Base-by-base conservation (phyloP, 2,329 filamentous ascomycete species). In the Ascosphaera pollenicola region DNA sequence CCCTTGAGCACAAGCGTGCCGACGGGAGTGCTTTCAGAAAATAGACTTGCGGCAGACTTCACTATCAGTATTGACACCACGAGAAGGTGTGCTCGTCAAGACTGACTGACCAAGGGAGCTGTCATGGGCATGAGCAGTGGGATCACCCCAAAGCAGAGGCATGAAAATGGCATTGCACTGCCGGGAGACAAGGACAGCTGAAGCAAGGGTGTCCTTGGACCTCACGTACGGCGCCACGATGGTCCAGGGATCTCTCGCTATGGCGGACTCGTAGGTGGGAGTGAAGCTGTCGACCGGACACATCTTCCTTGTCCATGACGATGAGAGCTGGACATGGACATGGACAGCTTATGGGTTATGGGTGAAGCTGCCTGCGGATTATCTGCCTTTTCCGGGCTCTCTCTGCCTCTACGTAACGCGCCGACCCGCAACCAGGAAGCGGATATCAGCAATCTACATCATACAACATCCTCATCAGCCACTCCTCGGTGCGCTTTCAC, bases 71-170 rank as follows among this genome's bases (percentile, higher is more conserved):
- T 24, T 10, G 10, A 24, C 5, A 24, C 10, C 10, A 10, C 5
- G 10, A 24, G 21, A 24, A 24, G 21, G n/a, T n/a, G n/a, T n/a
- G n/a, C 16, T 3, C 10, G 10, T 17, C 19, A 36, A 16, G 10
- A 36, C 3, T 15, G 21, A 24, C 21, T 24, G 21, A 24, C 21
- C 21, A 24, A 24, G 21, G 4, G 21, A 24, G 10, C 21, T 24
- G 21, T 10, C 21, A 5, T 10, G 4, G 21, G 21, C 21, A 24
- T 24, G 21, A 24, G 21, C 21, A 24, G 21, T 24, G 16, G 71
- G 71, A 47, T 69, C 66, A 13, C 70, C 70, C 71, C 71, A 75
- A 1, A 75, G 59, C 44, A 68, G 64, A 2, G 68, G 68, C 39
- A 65, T 61, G 45, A 74, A 73, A n/a, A 66, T 63, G 19, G 54